Base-by-base conservation (phyloP, 441 rosid genomes). In the Biscutella laevigata region DNA sequence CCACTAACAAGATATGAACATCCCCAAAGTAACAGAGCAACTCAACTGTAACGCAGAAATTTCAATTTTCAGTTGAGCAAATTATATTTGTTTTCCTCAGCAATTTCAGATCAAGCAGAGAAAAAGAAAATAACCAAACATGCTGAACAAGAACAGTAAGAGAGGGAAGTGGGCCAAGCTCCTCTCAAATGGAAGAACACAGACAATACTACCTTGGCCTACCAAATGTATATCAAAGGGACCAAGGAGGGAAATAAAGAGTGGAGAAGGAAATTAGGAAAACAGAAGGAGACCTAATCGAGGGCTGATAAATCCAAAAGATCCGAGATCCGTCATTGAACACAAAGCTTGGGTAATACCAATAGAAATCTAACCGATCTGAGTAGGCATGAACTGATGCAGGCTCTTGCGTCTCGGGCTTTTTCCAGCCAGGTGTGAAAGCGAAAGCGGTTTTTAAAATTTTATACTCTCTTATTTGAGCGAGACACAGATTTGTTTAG, bases 271-370 rank as follows among this genome's bases (percentile, higher is more conserved):
- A 62, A 26, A 44, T n/a, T 44, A 56, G 50, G 27, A 4, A 17
- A 50, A 25, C 5, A 26, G 40, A 46, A 12, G 24, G 63, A 70
- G 56, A 85, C 94, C 94, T 78, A 82, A 70, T 63, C 74, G 90
- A 61, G 80, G 84, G 42, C 66, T 75, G 27, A 8, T 27, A 27
- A 75, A 69, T 25, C 71, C 79, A 55, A 71, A 72, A 32, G 87
- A 78, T 61, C 74, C 77, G 5, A 72, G 94, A 83, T 75, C 82
- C 71, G 79, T 85, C 94, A 82, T 82, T 67, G 48, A 50, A 41
- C 2, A 12, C 10, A 38, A 52, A 45, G 58, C 39, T 56, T 26
- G 25, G 13, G 39, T 10, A 45, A 21, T 19, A 47, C 7, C 21
- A 12, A 42, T 12, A 40, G 34, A 61, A 49, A 52, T 62, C 67